A percentile compares a stretch with the other conserved stretches of the same genome.
These are phyloP conservation scores for Ophiocordyceps camponoti-floridani DNA, from an alignment of 2,329 filamentous ascomycete genomes.

Conservation along the genomic window DNA sequence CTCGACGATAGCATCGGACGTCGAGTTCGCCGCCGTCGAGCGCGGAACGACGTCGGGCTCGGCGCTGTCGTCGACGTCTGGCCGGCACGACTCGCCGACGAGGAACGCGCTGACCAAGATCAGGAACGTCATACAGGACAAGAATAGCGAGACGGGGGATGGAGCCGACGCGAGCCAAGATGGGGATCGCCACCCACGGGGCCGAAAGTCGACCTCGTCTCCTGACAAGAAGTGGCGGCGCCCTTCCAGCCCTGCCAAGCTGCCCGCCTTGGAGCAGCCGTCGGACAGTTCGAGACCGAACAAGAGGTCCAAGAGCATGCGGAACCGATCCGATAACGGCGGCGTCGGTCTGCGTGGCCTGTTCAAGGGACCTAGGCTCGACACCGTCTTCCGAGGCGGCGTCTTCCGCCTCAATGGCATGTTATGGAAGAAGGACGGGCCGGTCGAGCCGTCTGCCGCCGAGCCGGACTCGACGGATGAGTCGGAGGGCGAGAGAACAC, in stretches of 20 bases:
- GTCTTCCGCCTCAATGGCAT: constrained; percentile 39
- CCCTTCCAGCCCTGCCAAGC: constrained; percentile 6
- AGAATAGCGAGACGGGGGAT: constrained; percentile 24
- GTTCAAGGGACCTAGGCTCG: constrained; percentile 60
- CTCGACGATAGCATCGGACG: constrained; percentile 18
- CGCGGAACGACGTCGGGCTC: constrained; percentile 40
- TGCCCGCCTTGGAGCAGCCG: constrained; percentile 16
- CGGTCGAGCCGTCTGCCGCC: constrained; percentile 11
- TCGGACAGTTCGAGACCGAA: constrained; percentile 14
- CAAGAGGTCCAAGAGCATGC: constrained; percentile 30
- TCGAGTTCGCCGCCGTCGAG: constrained; percentile 24
- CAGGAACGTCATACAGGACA: constrained; percentile 37
- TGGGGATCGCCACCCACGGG: constrained; percentile 9
- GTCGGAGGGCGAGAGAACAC: constrained; percentile 25
- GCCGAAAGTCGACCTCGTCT: constrained; percentile 8
- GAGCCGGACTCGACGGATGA: constrained; percentile 28
- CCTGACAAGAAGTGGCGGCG: constrained; percentile 6
- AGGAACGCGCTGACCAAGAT: constrained; percentile 40
- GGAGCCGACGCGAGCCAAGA: constrained; percentile 17
- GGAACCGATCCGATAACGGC: constrained; percentile 17
- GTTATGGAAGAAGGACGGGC: constrained; percentile 34
- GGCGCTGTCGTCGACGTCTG: constrained; percentile 44
- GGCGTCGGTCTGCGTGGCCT: constrained; percentile 36
- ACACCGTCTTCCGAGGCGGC: constrained; percentile 46
- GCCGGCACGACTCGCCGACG: constrained; percentile 43